phyloP scores from a whole-genome alignment of 768 basidiomycete genomes.

The Kwoniella bestiolae region DNA sequence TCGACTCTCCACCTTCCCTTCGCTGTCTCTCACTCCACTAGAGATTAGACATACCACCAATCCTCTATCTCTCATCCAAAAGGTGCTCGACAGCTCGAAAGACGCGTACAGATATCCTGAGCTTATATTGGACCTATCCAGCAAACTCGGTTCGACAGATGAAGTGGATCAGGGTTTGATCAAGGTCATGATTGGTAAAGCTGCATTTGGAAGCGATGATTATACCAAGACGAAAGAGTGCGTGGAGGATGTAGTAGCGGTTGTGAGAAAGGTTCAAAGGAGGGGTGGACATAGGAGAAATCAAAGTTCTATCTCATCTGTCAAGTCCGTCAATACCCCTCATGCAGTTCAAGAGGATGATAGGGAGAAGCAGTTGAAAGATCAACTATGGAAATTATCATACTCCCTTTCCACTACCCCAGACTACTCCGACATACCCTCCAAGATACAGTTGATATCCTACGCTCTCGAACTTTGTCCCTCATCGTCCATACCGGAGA shows the following conservation, averaged over 20 bases:
- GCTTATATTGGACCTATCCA: slow-evolving; percentile 84
- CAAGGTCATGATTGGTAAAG: slow-evolving; percentile 87
- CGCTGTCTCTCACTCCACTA: slow-evolving; percentile 73
- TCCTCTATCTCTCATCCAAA: slow-evolving; percentile 81
- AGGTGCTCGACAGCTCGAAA: slow-evolving; percentile 78
- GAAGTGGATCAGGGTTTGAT: slow-evolving; percentile 65
- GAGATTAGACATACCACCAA: slow-evolving; percentile 92
- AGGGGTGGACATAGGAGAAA: slow-evolving; percentile 6
- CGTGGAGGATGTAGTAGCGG: slow-evolving; percentile 71
- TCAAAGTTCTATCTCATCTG: slow-evolving; percentile 8
- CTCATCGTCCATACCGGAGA: slow-evolving; percentile 67
- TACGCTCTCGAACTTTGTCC: slow-evolving; percentile 86
- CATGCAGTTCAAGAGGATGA: too few relatives aligned
- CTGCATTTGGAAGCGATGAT: slow-evolving; percentile 81
- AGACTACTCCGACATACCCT: slow-evolving; percentile 70
- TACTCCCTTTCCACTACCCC: slow-evolving; percentile 83
- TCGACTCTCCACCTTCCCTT: slow-evolving; percentile 83
- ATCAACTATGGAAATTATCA: slow-evolving; percentile 88
- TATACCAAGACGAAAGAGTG: slow-evolving; percentile 74
- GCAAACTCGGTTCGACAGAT: slow-evolving; percentile 77
- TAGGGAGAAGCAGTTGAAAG: slow-evolving; percentile 58
- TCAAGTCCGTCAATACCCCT: too few relatives aligned
- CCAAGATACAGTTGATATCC: slow-evolving; percentile 74
- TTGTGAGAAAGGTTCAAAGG: slow-evolving; percentile 3
- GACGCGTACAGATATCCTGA: slow-evolving; percentile 91